phyloP scores from a whole-genome alignment of 2,329 filamentous ascomycete species.

The Sphaerulina vaccinii region DNA sequence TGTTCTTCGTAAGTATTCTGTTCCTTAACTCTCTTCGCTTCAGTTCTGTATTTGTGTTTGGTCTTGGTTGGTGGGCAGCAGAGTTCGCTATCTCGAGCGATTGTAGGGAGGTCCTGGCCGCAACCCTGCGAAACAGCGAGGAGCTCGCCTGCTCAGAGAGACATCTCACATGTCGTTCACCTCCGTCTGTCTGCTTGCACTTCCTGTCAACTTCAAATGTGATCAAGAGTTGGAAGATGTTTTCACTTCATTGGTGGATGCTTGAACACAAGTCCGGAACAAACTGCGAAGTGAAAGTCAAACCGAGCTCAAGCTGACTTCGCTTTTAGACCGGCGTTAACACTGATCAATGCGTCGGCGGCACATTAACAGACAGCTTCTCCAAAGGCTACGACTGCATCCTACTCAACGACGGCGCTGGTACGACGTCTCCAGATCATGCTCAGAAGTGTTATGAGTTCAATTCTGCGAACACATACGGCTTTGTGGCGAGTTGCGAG shows the following conservation, averaged over 20 bases:
- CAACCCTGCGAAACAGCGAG: no score
- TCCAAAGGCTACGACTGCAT: constrained; percentile 57
- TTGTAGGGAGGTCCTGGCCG: no score
- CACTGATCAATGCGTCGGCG: constrained; percentile 61
- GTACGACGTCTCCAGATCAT: constrained; percentile 48
- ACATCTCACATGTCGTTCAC: no score
- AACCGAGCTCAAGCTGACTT: constrained; percentile 2
- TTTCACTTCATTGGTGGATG: background rate
- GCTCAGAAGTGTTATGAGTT: constrained; percentile 39
- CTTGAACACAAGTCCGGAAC: background rate
- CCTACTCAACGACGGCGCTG: constrained; percentile 56
- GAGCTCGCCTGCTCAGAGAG: no score
- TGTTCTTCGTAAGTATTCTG: constrained; percentile 48
- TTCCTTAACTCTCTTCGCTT: background rate
- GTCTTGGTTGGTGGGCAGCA: background rate
- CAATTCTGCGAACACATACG: constrained; percentile 39
- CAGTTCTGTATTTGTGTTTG: background rate
- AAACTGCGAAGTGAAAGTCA: background rate
- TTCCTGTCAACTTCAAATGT: background rate
- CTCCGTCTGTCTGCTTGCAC: background rate
- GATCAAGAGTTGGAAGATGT: background rate
- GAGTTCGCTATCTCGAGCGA: no score
- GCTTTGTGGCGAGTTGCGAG: constrained; percentile 35
- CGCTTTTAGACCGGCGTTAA: constrained; percentile 52
- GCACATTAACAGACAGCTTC: constrained; percentile 57